phyloP scores from a whole-genome alignment of 768 basidiomycete genomes.

The Lanmaoa rubissima region DNA sequence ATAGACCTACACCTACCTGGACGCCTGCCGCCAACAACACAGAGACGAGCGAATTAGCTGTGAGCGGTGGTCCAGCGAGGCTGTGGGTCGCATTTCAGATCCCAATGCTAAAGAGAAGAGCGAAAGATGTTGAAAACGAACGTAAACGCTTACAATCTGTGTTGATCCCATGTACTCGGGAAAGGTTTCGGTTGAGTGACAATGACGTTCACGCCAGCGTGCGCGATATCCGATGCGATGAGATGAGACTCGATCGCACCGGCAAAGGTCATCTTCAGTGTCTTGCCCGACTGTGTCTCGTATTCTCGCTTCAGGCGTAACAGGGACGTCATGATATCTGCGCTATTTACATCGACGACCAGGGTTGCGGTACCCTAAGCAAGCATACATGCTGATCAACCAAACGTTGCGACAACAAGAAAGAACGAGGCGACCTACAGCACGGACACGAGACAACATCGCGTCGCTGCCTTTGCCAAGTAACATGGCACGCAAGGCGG shows the following conservation, averaged over 20 bases:
- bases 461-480: conserved; percentile 49
- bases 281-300: conserved; percentile 53
- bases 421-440: conserved; percentile 3
- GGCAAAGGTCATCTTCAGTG: conserved; percentile 60
- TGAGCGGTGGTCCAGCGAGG: conserved; percentile 68
- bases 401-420: background rate
- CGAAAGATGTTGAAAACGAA: background rate
- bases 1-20: conserved; percentile 55
- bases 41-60: conserved; percentile 52
- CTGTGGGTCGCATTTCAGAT: conserved; percentile 30
- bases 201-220: conserved; percentile 69
- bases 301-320: conserved; percentile 67
- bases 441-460: conserved; percentile 16
- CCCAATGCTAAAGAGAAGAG: background rate
- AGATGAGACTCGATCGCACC: conserved; percentile 64
- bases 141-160: conserved; percentile 50
- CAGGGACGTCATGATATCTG: conserved; percentile 72
- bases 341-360: conserved; percentile 64
- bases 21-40: conserved; percentile 59
- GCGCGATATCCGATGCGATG: conserved; percentile 65
- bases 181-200: conserved; percentile 60
- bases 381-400: background rate
- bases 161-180: conserved; percentile 62
- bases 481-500: conserved; percentile 59
- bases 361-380: conserved; percentile 59